Evolutionary conservation across 2,329 filamentous ascomycete species (phyloP).

Genomic region (Tolypocladium sp.): DNA sequence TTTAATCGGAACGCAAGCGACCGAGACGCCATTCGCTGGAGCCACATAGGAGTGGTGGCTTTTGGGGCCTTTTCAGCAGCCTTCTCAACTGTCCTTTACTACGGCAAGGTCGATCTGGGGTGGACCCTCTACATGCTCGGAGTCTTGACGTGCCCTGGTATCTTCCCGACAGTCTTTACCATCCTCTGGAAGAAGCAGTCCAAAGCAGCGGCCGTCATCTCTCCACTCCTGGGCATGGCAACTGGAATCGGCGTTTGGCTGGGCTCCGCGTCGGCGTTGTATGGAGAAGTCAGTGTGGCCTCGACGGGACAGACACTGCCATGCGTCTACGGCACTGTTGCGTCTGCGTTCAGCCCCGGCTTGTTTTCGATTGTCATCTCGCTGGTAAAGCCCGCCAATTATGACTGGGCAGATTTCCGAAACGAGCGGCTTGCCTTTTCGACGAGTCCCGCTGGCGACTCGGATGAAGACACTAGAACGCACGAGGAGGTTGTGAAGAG

Average conservation of each 20-base stretch:
- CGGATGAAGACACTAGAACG: constrained; percentile 9
- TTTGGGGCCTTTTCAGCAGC: constrained; percentile 32
- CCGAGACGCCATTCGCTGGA: constrained; percentile 38
- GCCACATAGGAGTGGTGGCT: constrained; percentile 42
- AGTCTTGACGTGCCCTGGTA: constrained; percentile 42
- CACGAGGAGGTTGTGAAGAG: constrained; percentile 13
- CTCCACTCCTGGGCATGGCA: constrained; percentile 38
- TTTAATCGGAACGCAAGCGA: constrained; percentile 36
- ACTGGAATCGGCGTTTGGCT: constrained; percentile 46
- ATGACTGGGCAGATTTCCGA: constrained; percentile 27
- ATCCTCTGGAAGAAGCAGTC: constrained; percentile 43
- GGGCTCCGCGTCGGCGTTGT: constrained; percentile 32
- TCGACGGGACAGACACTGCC: constrained; percentile 39
- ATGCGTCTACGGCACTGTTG: constrained; percentile 35
- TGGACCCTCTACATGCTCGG: constrained; percentile 48
- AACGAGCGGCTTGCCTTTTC: constrained; percentile 31
- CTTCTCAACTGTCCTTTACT: constrained; percentile 17
- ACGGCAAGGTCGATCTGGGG: constrained; percentile 42
- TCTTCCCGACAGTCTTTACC: constrained; percentile 43
- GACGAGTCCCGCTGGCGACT: constrained; percentile 9
- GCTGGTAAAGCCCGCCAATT: constrained; percentile 29
- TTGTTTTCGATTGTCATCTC: constrained; percentile 38
- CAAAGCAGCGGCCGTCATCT: constrained; percentile 36
- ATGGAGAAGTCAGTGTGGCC: constrained; percentile 36
- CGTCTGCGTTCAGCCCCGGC: constrained; percentile 31